Conservation (phyloP, 2,329 filamentous ascomycete species). For the Fusarium tuaranense region DNA sequence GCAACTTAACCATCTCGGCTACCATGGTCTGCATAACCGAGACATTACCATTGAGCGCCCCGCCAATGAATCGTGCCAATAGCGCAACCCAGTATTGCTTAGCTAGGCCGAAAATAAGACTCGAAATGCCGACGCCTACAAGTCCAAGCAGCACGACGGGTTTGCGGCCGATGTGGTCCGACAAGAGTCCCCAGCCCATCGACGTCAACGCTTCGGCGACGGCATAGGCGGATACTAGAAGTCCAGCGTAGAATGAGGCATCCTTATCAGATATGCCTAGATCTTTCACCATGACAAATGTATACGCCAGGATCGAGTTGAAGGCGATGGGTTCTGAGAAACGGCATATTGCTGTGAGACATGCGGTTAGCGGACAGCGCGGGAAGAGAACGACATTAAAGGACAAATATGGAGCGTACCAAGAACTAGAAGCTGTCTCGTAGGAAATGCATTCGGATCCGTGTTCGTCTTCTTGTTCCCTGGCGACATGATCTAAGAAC, state of each 20-base stretch:
- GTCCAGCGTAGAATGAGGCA: conserved; percentile 86
- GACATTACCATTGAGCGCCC: conserved; percentile 89
- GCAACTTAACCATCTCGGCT: conserved; percentile 90
- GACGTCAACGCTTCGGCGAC: conserved; percentile 89
- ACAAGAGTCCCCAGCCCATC: conserved; percentile 65
- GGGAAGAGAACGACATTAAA: not conserved
- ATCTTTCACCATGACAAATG: conserved; percentile 85
- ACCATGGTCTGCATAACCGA: conserved; percentile 90
- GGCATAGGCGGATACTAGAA: conserved; percentile 88
- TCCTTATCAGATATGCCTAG: conserved; percentile 79
- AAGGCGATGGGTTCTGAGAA: conserved; percentile 91
- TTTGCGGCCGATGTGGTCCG: conserved; percentile 75
- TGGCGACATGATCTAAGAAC: not conserved
- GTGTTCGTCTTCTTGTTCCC: not conserved
- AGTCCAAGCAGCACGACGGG: conserved; percentile 80
- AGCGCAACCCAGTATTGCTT: conserved; percentile 82
- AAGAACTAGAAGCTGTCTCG: conserved; percentile 14
- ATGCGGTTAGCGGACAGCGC: not conserved
- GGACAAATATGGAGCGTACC: not conserved
- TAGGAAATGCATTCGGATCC: conserved; percentile 13
- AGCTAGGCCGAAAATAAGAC: conserved; percentile 86
- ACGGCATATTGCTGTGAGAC: conserved; percentile 40
- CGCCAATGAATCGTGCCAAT: conserved; percentile 85
- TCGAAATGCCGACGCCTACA: conserved; percentile 79
- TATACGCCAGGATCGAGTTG: conserved; percentile 91